Evolutionary conservation across 1,139 yeast genomes (phyloP).

Genomic region (Scheffersomyces illinoinensis): DNA sequence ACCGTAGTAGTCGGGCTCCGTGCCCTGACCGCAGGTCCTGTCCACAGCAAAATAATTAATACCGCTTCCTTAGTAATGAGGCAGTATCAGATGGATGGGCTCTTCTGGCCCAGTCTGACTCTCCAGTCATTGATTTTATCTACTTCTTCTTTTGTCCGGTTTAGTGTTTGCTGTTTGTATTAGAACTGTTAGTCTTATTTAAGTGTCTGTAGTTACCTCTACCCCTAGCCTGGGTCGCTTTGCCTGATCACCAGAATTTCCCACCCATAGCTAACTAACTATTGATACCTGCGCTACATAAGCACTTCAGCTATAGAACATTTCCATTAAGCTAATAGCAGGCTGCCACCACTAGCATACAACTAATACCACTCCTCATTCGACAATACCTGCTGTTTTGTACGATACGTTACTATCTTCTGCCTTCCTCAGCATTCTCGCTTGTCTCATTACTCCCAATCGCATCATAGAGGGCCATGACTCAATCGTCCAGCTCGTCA

Average conservation of each 20-base stretch:
- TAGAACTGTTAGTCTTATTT: background rate
- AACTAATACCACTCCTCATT: background rate
- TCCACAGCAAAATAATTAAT: background rate
- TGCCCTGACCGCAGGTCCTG: background rate
- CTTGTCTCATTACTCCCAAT: background rate
- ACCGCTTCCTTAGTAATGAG: background rate
- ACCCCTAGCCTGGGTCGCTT: background rate
- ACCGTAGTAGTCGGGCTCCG: background rate
- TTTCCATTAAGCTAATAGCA: background rate
- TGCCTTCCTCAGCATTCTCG: background rate
- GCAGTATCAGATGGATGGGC: background rate
- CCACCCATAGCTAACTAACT: background rate
- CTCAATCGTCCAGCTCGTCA: constrained; percentile 5
- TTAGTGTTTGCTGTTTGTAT: background rate
- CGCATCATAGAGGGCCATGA: background rate
- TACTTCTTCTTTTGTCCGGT: background rate
- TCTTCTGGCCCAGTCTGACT: background rate
- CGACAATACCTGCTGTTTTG: background rate
- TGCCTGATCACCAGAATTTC: background rate
- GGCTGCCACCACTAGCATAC: background rate
- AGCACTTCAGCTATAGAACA: background rate
- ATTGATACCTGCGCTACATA: too few species aligned
- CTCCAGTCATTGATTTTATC: background rate
- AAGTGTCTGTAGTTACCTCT: background rate
- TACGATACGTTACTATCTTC: background rate